Base-by-base conservation (phyloP, 2,329 filamentous ascomycete genomes). In the Mollisia scopiformis region DNA sequence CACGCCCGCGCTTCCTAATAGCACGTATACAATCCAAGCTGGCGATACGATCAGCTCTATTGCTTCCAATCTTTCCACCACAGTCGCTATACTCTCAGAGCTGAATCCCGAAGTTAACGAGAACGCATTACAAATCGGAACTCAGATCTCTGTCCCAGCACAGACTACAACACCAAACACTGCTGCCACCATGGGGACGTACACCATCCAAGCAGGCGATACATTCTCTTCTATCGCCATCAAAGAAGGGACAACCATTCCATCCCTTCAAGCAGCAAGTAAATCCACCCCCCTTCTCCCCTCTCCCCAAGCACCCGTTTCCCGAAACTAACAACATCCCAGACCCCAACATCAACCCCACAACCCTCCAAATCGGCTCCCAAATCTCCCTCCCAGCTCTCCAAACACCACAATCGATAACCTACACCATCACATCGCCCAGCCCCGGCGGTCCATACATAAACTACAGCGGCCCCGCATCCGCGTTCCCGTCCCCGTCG, bases 401-500 rank as follows among this genome's bases (percentile, higher is more conserved):
- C 11, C 28, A 21, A 5, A 41, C 28, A 16, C 25, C n/a, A 16
- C 30, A 6, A 33, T 6, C 30, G 6, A 33, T 33, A 33, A 51
- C 46, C 14, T 39, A 28, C 13, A 25, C 37, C 14, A 33, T 43
- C 2, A 37, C 57, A 16, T 19, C 39, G 14, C 27, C 3, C 31
- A 10, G 13, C 39, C 31, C 31, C 25, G 55, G 55, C 13, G 47
- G 53, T 6, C 11, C n/a, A 31, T 65, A 59, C 35, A 30, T 57
- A n/a, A 21, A 41, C 53, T 65, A 63, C 58, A 56, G 37, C 30
- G 63, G 63, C 5, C 61, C 58, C 21, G 25, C 61, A 31, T 23
- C 56, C n/a, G 28, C 46, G 55, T 64, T 52, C 51, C 59, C 64
- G 10, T 14, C 31, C 28, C 60, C 57, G 23, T 21, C 25, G n/a